Base-by-base conservation (phyloP, 2,329 filamentous ascomycete species). In the Pseudocercospora fuligena region DNA sequence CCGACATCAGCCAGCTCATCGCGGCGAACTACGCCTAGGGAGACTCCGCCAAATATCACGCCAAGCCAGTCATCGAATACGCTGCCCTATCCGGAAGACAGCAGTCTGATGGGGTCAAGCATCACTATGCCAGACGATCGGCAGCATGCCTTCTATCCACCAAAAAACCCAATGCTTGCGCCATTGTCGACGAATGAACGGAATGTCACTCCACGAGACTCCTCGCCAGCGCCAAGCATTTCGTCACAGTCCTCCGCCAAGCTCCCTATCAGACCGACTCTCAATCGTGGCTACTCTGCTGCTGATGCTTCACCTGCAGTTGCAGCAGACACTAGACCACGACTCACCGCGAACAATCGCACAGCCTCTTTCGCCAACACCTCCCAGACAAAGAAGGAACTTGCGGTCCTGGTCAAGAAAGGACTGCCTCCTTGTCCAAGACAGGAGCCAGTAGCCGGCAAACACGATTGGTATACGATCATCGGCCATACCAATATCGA, bases 391-490 rank as follows among this genome's bases (percentile, higher is more conserved):
- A 74, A 73, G 63, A 73, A 74, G 0, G 85, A 90, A 66, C 84
- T 87, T 29, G 77, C 83, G 9, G 78, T 80, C 54, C 74, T 80
- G 56, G 83, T 74, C 61, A 73, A 74, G 67, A 74, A 74, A 67
- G 69, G 71, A 46, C 56, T 94, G 14, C 87, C 91, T 2, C 84
- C 88, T 2, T 97, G 94, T 73, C 90, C 89, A 6, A 86, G 92
- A 67, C 87, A 85, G 46, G 81, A 84, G 4, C 86, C 87, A 11
- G 85, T 88, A 12, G 81, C 86, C 9, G 89, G 89, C 1, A 85
- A 89, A 67, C 83, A 90, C 68, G 92, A 95, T 74, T 97, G 94
- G 92, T 88, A 93, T 68, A 94, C 90, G 0, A 83, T 97, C 4
- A 87, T 88, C 3, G 87, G 88, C 14, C 87, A 89, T 67, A 86